Conservation (phyloP, 371 early-diverging fungal genomes). For the Rhizopus sp. region DNA sequence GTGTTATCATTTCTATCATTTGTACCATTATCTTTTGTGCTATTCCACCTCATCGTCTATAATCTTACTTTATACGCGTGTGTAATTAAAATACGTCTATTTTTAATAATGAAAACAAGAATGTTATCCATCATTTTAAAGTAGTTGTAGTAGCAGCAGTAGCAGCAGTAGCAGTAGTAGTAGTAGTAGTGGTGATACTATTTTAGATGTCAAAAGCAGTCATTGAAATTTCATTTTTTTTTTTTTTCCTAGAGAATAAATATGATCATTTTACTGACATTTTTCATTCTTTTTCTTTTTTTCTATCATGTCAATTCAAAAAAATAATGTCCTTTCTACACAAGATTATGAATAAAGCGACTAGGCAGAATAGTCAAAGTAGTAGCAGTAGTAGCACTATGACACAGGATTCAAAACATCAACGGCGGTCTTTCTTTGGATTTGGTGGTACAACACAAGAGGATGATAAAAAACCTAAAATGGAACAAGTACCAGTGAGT, state of each 20-base stretch:
- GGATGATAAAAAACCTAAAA: constrained; percentile 10
- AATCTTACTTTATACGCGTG: neutral
- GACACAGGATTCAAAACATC: constrained; percentile 16
- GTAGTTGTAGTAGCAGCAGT: too few relatives aligned
- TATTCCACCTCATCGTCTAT: constrained; percentile 39
- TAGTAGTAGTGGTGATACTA: too few relatives aligned
- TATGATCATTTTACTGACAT: neutral
- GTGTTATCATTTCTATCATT: constrained; percentile 32
- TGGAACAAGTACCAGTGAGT: constrained; percentile 6
- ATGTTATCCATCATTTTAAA: too few relatives aligned
- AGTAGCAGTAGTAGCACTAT: neutral
- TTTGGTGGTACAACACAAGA: constrained; percentile 13
- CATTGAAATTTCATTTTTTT: neutral
- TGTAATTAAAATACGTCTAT: too few relatives aligned
- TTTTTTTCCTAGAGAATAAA: neutral
- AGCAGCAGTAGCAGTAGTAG: too few relatives aligned
- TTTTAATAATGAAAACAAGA: too few relatives aligned
- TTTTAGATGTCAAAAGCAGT: neutral
- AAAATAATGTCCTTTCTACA: constrained; percentile 27
- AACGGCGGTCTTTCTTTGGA: constrained; percentile 35
- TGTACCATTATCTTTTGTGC: constrained; percentile 47
- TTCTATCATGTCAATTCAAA: neutral
- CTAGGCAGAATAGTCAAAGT: constrained; percentile 14
- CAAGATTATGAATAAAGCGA: constrained; percentile 27
- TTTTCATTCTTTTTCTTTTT: neutral